Percentiles rank a stretch among this genome's conserved stretches.
phyloP scores from a whole-genome alignment of 768 basidiomycete genomes.

The Amanita jacksonii region DNA sequence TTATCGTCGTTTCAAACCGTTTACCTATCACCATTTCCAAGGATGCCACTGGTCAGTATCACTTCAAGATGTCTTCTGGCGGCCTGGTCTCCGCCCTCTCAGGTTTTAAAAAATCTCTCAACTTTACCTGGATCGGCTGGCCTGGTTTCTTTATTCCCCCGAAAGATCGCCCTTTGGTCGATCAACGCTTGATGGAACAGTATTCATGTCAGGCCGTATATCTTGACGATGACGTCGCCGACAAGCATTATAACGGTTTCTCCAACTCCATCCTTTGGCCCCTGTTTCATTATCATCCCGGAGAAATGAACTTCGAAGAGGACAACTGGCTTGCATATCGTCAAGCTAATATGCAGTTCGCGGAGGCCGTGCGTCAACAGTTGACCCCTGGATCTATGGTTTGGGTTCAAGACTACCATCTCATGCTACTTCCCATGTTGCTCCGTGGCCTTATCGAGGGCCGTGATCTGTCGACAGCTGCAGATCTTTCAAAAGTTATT shows the following conservation, averaged over 20 bases:
- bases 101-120: slow-evolving; percentile 97
- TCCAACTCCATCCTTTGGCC: slow-evolving; percentile 99
- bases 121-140: slow-evolving; percentile 98
- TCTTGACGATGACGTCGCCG: slow-evolving; percentile 96
- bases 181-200: slow-evolving; percentile 88
- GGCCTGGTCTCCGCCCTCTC: slow-evolving; percentile 95
- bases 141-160: slow-evolving; percentile 89
- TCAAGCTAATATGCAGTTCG: slow-evolving; percentile 92
- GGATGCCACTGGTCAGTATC: slow-evolving; percentile 86
- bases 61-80: slow-evolving; percentile 99
- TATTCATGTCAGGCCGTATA: slow-evolving; percentile 98
- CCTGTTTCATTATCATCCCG: slow-evolving; percentile 98
- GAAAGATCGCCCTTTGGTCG: slow-evolving; percentile 85
- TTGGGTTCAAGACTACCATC: slow-evolving; percentile 98
- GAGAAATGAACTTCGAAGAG: slow-evolving; percentile 99
- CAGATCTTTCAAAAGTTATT: slow-evolving; percentile 59
- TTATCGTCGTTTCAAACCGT: slow-evolving; percentile 94
- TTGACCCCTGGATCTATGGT: slow-evolving; percentile 86
- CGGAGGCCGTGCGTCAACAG: slow-evolving; percentile 76
- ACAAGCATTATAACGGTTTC: slow-evolving; percentile 96
- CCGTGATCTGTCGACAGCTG: slow-evolving; percentile 44
- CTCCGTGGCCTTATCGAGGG: slow-evolving; percentile 84
- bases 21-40: slow-evolving; percentile 94
- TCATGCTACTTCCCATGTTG: slow-evolving; percentile 96
- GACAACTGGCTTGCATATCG: slow-evolving; percentile 98